Percentiles rank a stretch among this genome's conserved stretches.
Conservation (phyloP, 257 asterid species). For the Scutellaria barbata region DNA sequence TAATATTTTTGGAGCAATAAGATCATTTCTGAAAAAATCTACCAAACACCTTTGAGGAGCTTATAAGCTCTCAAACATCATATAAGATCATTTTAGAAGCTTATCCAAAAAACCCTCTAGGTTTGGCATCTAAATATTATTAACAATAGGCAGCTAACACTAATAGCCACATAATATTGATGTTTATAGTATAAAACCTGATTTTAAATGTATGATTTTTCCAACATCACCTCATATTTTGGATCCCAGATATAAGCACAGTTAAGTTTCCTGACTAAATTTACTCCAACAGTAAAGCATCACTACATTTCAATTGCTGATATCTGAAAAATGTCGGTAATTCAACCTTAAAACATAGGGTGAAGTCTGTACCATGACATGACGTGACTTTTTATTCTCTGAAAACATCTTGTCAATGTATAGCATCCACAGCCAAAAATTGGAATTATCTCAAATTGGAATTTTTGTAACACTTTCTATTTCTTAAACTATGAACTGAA, state of each 20-base stretch:
- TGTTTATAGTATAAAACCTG: not conserved
- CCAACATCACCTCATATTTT: not conserved
- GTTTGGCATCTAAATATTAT: not conserved
- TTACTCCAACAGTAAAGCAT: not conserved
- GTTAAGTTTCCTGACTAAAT: not conserved
- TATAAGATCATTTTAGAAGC: too few species aligned
- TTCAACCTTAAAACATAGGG: constrained; percentile 2
- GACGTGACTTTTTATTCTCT: not conserved
- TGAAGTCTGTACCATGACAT: not conserved
- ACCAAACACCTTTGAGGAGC: too few species aligned
- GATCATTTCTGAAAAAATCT: too few species aligned
- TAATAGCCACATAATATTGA: not conserved
- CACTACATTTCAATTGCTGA: not conserved
- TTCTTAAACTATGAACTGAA: not conserved
- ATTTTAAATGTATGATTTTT: not conserved
- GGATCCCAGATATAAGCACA: constrained; percentile 4
- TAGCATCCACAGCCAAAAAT: not conserved
- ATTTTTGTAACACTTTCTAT: not conserved
- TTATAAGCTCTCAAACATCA: too few species aligned
- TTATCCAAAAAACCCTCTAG: not conserved
- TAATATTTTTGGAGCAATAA: too few species aligned
- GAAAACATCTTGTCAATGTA: not conserved
- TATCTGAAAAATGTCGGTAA: not conserved
- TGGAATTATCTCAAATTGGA: not conserved
- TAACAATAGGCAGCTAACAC: constrained; percentile 5